Conservation (phyloP, 768 basidiomycete species). For the Trametes coccinea region DNA sequence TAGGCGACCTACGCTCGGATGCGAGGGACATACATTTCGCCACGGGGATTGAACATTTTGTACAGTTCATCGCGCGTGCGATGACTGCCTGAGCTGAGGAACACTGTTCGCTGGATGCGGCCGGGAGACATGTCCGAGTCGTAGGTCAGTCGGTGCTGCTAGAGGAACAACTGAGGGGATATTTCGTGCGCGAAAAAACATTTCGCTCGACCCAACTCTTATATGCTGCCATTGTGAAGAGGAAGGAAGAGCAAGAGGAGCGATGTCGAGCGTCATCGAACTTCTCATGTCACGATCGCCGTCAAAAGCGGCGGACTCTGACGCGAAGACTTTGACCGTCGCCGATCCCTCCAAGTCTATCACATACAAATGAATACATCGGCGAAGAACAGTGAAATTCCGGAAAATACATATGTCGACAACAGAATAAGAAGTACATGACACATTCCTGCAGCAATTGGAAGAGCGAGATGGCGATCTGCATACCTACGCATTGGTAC, state of each 20-base stretch:
- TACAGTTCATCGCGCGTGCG: constrained; percentile 26
- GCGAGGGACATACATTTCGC: constrained; percentile 25
- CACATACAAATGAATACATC: not conserved
- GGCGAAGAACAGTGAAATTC: not conserved
- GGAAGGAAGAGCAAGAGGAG: constrained; percentile 1
- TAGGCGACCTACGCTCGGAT: not conserved
- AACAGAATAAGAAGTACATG: too few relatives aligned
- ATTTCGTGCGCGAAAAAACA: constrained; percentile 15
- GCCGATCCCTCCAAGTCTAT: not conserved
- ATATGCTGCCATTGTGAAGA: constrained; percentile 11
- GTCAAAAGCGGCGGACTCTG: not conserved
- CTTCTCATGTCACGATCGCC: constrained; percentile 1
- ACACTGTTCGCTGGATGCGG: constrained; percentile 37
- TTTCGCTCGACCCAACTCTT: not conserved
- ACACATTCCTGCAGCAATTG: too few relatives aligned
- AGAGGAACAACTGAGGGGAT: too few relatives aligned
- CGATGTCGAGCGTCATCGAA: not conserved
- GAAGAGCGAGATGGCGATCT: too few relatives aligned
- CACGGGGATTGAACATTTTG: constrained; percentile 17
- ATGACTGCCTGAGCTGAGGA: constrained; percentile 16
- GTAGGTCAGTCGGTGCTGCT: too few relatives aligned
- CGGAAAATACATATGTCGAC: not conserved
- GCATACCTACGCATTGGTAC: too few relatives aligned
- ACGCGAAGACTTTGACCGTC: not conserved
- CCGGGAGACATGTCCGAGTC: constrained; percentile 29